Percentiles rank a stretch among this genome's conserved stretches.
phyloP scores from a whole-genome alignment of 805 yeast species.

The Starmera pachycereana region DNA sequence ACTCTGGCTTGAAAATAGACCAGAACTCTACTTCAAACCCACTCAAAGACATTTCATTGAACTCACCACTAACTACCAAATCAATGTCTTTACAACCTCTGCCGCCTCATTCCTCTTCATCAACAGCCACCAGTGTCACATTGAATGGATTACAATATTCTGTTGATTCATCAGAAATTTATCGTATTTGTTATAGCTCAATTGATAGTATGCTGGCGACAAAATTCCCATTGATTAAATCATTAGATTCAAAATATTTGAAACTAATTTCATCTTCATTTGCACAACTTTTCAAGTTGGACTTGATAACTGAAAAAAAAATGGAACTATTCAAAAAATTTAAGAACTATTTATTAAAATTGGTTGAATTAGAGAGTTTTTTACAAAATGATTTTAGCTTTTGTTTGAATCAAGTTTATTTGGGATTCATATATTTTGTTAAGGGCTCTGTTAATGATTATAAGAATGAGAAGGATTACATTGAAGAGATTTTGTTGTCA shows the following conservation, averaged over 20 bases:
- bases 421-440: conserved; percentile 1
- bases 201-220: conserved; percentile 11
- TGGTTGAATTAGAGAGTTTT: conserved; percentile 13
- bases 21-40: conserved; percentile 11
- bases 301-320: conserved; percentile 1
- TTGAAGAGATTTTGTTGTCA: not conserved
- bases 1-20: conserved; percentile 6
- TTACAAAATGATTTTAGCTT: conserved; percentile 3
- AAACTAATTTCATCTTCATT: conserved; percentile 15
- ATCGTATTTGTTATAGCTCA: conserved; percentile 12
- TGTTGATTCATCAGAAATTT: not conserved
- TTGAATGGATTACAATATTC: not conserved
- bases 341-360: conserved; percentile 11
- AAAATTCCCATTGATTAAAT: conserved; percentile 2
- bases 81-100: conserved; percentile 3
- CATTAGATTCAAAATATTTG: conserved; percentile 10
- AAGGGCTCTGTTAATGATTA: not conserved
- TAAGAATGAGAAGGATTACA: no score
- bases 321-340: conserved; percentile 9
- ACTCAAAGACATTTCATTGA: conserved; percentile 11
- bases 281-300: conserved; percentile 11
- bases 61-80: conserved; percentile 13
- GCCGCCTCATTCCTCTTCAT: conserved; percentile 4
- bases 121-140: conserved; percentile 6
- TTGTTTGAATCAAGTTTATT: not conserved